phyloP scores from a whole-genome alignment of 106 monocot species.

The Narthecium ossifragum region DNA sequence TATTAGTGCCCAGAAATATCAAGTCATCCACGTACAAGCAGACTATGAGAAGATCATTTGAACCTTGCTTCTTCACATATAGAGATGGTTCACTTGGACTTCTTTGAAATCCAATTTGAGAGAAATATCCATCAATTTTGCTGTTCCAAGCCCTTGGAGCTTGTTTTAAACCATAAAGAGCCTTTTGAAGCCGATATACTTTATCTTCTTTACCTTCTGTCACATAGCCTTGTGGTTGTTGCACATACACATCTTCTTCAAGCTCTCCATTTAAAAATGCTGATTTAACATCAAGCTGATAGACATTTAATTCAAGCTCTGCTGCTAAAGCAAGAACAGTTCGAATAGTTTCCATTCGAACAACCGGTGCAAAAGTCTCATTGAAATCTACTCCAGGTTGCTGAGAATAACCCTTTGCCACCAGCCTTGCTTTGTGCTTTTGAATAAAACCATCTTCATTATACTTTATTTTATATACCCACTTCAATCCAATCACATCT shows the following conservation, averaged over 20 bases:
- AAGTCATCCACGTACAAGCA: not conserved
- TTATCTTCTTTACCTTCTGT: not conserved
- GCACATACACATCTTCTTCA: not conserved
- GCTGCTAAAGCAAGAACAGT: not conserved
- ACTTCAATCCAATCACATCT: not conserved
- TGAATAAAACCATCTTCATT: not conserved
- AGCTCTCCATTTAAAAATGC: not conserved
- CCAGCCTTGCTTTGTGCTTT: not conserved
- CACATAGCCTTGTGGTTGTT: not conserved
- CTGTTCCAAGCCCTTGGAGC: not conserved
- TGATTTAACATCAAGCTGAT: not conserved
- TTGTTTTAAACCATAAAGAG: not conserved
- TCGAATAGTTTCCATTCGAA: not conserved
- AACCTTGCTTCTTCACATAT: not conserved
- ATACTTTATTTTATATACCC: not conserved
- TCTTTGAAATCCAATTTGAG: not conserved
- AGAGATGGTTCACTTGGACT: not conserved
- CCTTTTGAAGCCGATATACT: not conserved
- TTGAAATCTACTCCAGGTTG: not conserved
- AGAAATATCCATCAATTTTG: not conserved
- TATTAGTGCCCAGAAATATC: not conserved
- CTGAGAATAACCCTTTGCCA: not conserved
- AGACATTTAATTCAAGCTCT: not conserved
- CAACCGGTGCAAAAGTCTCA: not conserved
- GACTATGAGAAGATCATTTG: not conserved